These are phyloP conservation scores for Fusarium chlamydosporum DNA, from an alignment of 2,329 filamentous ascomycete genomes.

Conservation along the genomic window DNA sequence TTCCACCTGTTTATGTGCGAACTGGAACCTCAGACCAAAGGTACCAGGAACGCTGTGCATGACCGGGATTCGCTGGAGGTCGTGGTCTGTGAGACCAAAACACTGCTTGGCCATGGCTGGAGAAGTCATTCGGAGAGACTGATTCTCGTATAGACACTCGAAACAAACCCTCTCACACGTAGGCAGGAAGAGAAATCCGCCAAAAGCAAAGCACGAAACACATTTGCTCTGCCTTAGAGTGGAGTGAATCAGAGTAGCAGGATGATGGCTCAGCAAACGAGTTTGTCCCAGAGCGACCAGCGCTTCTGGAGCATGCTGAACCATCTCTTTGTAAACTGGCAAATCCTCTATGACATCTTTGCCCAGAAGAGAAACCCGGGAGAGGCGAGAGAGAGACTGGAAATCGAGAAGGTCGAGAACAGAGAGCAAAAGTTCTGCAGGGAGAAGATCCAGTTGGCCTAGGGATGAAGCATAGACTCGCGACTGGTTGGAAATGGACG, in stretches of 20 bases:
- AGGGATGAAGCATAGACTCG: constrained; percentile 39
- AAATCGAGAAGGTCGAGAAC: constrained; percentile 50
- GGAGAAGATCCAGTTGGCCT: constrained; percentile 49
- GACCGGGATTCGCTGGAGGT: constrained; percentile 41
- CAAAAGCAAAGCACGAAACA: constrained; percentile 51
- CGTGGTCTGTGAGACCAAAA: constrained; percentile 44
- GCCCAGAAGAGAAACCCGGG: constrained; percentile 45
- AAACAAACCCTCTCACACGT: constrained; percentile 54
- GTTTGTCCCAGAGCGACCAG: constrained; percentile 48
- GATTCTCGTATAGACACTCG: constrained; percentile 50
- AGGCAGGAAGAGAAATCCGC: constrained; percentile 52
- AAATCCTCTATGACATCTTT: constrained; percentile 50
- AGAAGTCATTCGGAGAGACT: constrained; percentile 48
- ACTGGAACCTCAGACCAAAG: constrained; percentile 43
- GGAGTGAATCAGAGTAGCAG: constrained; percentile 42
- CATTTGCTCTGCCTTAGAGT: constrained; percentile 48
- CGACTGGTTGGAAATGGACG: constrained; percentile 20
- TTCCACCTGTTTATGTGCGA: constrained; percentile 30
- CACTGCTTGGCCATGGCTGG: constrained; percentile 42
- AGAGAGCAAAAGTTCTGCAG: constrained; percentile 47
- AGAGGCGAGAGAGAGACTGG: constrained; percentile 51
- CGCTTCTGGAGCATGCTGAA: constrained; percentile 57
- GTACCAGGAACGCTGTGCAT: constrained; percentile 47
- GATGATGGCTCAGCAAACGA: constrained; percentile 42
- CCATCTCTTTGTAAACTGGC: constrained; percentile 58